Evolutionary conservation across 306 rosid species (phyloP).

Genomic region (Quercus rubra): DNA sequence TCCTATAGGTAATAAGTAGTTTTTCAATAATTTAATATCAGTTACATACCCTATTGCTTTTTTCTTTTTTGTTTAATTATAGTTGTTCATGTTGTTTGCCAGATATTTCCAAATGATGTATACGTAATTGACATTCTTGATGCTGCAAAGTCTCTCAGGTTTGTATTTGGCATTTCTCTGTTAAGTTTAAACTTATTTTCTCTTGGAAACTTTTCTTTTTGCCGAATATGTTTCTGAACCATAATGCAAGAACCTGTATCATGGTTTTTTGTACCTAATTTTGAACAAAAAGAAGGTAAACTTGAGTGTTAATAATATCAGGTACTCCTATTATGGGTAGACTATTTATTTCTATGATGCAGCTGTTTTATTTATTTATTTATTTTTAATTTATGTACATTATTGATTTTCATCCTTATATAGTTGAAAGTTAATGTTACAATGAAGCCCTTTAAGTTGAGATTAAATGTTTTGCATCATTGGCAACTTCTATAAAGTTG

Average conservation of each 20-base stretch:
- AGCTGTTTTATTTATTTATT: not conserved
- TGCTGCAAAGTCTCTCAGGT: conserved; percentile 68
- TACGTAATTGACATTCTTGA: conserved; percentile 57
- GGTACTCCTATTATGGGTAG: not conserved
- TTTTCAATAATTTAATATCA: not conserved
- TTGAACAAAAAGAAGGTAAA: not conserved
- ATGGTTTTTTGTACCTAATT: not conserved
- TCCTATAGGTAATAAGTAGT: not conserved
- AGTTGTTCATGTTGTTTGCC: conserved; percentile 22
- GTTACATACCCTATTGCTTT: conserved; percentile 1
- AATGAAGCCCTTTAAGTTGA: not conserved
- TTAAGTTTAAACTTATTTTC: not conserved
- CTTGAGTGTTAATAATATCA: not conserved
- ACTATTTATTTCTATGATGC: not conserved
- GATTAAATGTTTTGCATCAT: not conserved
- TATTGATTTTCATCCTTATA: not conserved
- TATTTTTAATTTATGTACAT: not conserved
- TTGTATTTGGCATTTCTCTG: conserved; percentile 14
- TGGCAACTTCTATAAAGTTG: not conserved
- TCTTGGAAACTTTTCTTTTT: not conserved
- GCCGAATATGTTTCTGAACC: not conserved
- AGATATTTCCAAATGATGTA: conserved; percentile 85
- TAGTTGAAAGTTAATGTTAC: not conserved
- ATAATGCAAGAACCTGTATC: not conserved
- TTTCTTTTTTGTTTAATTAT: conserved; percentile 17